These are phyloP conservation scores for Dactylonectria macrodidyma DNA, from an alignment of 2,329 filamentous ascomycete species.

Conservation along the genomic window DNA sequence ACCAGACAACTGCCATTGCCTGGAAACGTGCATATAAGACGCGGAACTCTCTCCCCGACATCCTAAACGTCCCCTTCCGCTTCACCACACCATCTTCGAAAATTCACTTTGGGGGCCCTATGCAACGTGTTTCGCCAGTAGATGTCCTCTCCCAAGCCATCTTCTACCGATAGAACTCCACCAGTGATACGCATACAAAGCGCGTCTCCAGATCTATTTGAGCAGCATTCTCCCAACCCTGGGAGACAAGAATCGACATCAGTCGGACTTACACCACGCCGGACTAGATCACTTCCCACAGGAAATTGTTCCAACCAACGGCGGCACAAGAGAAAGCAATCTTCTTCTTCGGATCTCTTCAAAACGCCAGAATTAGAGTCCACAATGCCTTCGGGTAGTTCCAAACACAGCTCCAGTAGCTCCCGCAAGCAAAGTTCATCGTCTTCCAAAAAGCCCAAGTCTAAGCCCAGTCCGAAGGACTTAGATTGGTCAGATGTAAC, in stretches of 20 bases:
- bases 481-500: slow-evolving; percentile 80
- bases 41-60: neutral
- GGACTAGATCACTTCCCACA: slow-evolving; percentile 35
- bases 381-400: slow-evolving; percentile 44
- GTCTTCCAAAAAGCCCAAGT: slow-evolving; percentile 57
- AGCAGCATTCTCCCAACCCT: slow-evolving; percentile 18
- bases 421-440: slow-evolving; percentile 49
- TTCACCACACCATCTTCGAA: slow-evolving; percentile 2
- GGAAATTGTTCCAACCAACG: slow-evolving; percentile 5
- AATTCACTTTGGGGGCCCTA: slow-evolving; percentile 16
- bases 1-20: slow-evolving; percentile 6
- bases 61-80: slow-evolving; percentile 22
- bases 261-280: slow-evolving; percentile 35
- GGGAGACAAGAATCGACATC: slow-evolving; percentile 17
- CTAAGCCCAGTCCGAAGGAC: slow-evolving; percentile 60
- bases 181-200: slow-evolving; percentile 49
- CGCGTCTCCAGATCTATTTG: slow-evolving; percentile 43
- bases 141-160: slow-evolving; percentile 45
- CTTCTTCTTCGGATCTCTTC: slow-evolving; percentile 23
- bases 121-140: slow-evolving; percentile 40
- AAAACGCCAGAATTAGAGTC: slow-evolving; percentile 22
- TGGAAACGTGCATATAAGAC: slow-evolving; percentile 26
- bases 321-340: slow-evolving; percentile 37
- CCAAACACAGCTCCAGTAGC: slow-evolving; percentile 43
- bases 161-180: slow-evolving; percentile 34